Evolutionary conservation across 164 flowering plant species (phyloP), one percentile per base, ranked within the genome.

Genomic region (Vitis rupestris): DNA sequence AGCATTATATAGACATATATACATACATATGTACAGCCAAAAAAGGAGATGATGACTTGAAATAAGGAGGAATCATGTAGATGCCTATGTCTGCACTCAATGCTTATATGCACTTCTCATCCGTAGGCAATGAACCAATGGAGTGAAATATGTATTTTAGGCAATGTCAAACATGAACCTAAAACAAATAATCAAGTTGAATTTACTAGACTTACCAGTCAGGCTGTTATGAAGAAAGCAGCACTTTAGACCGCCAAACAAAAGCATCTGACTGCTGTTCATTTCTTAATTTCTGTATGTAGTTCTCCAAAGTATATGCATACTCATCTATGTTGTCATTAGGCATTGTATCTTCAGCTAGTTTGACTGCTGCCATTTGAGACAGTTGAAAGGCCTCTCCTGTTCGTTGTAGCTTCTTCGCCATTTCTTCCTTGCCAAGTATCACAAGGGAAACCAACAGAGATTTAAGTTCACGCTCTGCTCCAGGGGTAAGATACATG

Each of bases 341-440:
- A 62, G 90, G 72, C 10, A 84, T 60, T 52, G 92, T 84, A 76
- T 92, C 97, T 69, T 89, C 98, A 9, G 91, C 86, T 56, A 93
- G 86, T 64, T 72, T 85, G 53, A 85, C 90, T 17, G 99, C 97
- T 47, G 98, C 94, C 71, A 70, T 72, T 71, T 95, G 99, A 73
- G 94, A 81, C 19, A 90, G 16, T 68, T 93, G 94, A 74, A 88
- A 92, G 64, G 54, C 83, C 68, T 84, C 89, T n/a, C 62, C 93
- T 4, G 78, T 63, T 4, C 75, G 82, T 70, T 96, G 99, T 76
- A 96, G 75, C 78, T 92, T 93, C 79, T 86, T 84, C n/a, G 94
- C 98, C 27, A 70, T 80, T 68, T 85, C 94, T 63, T 83, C 97
- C 72, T 87, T 81, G 7, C 88, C 92, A 70, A 93, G 86, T 86